Base-by-base conservation (phyloP, 2,329 filamentous ascomycete species). In the Arachnomyces sp. region DNA sequence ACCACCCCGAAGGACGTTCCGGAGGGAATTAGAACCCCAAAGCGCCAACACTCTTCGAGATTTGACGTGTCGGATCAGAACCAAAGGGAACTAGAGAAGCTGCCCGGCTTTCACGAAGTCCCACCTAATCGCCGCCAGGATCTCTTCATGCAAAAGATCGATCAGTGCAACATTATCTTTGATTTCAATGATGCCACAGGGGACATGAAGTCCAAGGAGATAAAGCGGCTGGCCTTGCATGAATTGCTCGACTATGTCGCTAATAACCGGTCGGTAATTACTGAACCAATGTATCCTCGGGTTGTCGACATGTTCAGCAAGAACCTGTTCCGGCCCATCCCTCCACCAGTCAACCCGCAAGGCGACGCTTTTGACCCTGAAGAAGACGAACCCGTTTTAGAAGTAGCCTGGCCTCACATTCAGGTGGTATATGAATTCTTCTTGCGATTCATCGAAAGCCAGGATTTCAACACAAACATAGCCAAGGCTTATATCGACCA, bases 351-450 rank as follows among this genome's bases (percentile, higher is more conserved):
- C 71, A 96, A 95, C 55, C 92, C 92, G 2, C 92, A 96, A 67
- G 92, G 92, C 45, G 92, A 98, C 63, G 92, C 92, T 1, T 98
- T 96, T 57, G 92, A 98, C 59, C 92, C 92, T 1, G 92, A 98
- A 65, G 92, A 98, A 69, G 92, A 98, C 53, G 92, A 98, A 62
- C 92, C 92, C 1, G 92, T 98, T 28, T 74, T 98, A 43, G 92
- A 98, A 69, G 92, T 98, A 28, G 92, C 92, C 4, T 98, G 92
- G 92, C 92, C 92, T 6, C 92, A 98, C 62, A 98, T 98, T 45
- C 92, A 98, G 67, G 92, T 98, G 42, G 92, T 98, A 31, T 98
- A 98, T 66, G 92, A 98, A 66, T 98, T 98, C 73, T 98, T 98
- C 73, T 73, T 98, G 47, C 79, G 92, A 44, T 98, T 98, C 67